These are phyloP conservation scores for Aspergillus incahuasiensis DNA, from an alignment of 495 filamentous ascomycete species.

Conservation along the genomic window DNA sequence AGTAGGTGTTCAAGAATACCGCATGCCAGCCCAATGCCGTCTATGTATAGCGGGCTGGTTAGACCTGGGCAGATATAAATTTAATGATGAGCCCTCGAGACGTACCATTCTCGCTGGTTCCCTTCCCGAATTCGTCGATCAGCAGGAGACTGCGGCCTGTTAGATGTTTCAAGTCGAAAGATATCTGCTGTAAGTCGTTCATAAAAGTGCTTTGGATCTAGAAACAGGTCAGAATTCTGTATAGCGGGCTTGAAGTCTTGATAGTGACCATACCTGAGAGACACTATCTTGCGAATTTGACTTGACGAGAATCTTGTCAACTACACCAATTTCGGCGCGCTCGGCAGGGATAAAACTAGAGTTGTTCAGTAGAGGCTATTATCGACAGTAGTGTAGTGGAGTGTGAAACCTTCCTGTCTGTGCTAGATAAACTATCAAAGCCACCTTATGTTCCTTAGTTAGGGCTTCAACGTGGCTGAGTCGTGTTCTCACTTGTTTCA, in stretches of 20 bases:
- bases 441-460: constrained; percentile 41
- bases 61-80: background rate
- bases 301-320: constrained; percentile 88
- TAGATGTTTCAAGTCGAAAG: constrained; percentile 69
- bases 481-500: constrained; percentile 63
- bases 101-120: constrained; percentile 65
- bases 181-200: constrained; percentile 86
- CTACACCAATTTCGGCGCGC: constrained; percentile 74
- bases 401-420: constrained; percentile 68
- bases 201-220: constrained; percentile 87
- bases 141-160: constrained; percentile 76
- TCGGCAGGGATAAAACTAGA: constrained; percentile 77
- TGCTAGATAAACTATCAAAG: constrained; percentile 89
- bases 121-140: constrained; percentile 96
- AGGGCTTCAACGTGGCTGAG: background rate
- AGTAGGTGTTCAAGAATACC: constrained; percentile 78
- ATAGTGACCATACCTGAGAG: constrained; percentile 46
- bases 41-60: constrained; percentile 25
- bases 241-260: background rate
- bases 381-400: background rate
- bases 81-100: background rate
- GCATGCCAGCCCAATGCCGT: constrained; percentile 82
- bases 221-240: background rate
- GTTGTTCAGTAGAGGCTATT: background rate
- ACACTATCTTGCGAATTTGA: constrained; percentile 85